Evolutionary conservation across 352 stramenopile species (phyloP).

Genomic region (Peronospora farinosa): DNA sequence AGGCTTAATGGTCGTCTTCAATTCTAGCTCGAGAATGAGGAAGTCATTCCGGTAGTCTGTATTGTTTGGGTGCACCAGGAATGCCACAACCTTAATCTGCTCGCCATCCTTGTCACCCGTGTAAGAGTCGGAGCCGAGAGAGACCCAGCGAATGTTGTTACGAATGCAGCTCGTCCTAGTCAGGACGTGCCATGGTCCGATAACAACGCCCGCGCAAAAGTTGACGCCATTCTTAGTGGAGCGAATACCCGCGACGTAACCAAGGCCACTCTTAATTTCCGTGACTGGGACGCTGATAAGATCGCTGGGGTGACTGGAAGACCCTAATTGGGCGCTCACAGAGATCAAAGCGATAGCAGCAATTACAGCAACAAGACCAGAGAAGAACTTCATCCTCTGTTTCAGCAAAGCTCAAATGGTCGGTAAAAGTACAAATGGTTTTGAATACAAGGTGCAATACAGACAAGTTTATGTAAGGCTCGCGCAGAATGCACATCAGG

Average conservation of each 20-base stretch:
- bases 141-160: conserved; percentile 42
- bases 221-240: conserved; percentile 23
- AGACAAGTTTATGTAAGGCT: conserved; percentile 9
- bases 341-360: conserved; percentile 5
- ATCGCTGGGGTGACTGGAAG: conserved; percentile 12
- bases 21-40: conserved; percentile 43
- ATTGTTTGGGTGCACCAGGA: conserved; percentile 39
- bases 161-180: conserved; percentile 38
- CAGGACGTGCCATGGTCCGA: conserved; percentile 37
- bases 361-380: conserved; percentile 6
- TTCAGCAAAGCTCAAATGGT: background rate
- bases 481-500: background rate
- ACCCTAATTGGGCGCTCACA: conserved; percentile 5
- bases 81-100: conserved; percentile 39
- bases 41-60: conserved; percentile 39
- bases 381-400: conserved; percentile 20
- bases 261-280: conserved; percentile 30
- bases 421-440: conserved; percentile 28
- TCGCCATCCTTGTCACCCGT: conserved; percentile 35
- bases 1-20: conserved; percentile 25
- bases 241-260: conserved; percentile 35
- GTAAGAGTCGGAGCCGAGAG: conserved; percentile 41
- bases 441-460: conserved; percentile 5
- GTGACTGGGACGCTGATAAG: conserved; percentile 14
- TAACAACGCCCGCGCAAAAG: conserved; percentile 35